Percentiles rank a stretch among this genome's conserved stretches.
Evolutionary conservation across 208 protist genomes (phyloP).

Genomic region (Lotmaria passim): DNA sequence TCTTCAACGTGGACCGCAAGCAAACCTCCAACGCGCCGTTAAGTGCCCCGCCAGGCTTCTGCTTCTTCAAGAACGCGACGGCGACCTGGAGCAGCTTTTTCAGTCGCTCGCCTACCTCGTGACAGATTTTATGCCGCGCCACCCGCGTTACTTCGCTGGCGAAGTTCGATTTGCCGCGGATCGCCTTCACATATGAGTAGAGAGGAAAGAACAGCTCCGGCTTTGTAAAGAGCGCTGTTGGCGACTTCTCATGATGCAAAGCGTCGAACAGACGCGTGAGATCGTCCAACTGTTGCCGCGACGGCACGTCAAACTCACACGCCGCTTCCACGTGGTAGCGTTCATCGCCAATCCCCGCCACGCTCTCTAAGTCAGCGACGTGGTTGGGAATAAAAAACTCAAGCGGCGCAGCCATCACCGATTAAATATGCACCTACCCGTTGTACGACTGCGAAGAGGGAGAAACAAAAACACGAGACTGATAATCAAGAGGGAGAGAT

Average conservation of each 20-base stretch:
- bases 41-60: slow-evolving; percentile 2
- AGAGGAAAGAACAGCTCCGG: slow-evolving; percentile 70
- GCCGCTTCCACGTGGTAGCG: slow-evolving; percentile 62
- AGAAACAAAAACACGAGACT: slow-evolving; percentile 5
- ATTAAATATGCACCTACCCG: neutral
- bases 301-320: slow-evolving; percentile 77
- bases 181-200: slow-evolving; percentile 78
- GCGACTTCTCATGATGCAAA: slow-evolving; percentile 81
- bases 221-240: slow-evolving; percentile 79
- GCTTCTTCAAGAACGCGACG: slow-evolving; percentile 66
- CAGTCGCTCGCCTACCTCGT: slow-evolving; percentile 82
- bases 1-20: slow-evolving; percentile 85
- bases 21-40: slow-evolving; percentile 61
- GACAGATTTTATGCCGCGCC: slow-evolving; percentile 88
- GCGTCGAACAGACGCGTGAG: slow-evolving; percentile 80
- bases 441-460: too few species aligned
- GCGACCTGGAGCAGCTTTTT: slow-evolving; percentile 86
- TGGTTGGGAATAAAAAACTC: slow-evolving; percentile 83
- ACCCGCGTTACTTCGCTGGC: slow-evolving; percentile 47
- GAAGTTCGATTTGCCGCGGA: slow-evolving; percentile 40
- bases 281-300: slow-evolving; percentile 80
- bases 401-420: slow-evolving; percentile 44
- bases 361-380: slow-evolving; percentile 68
- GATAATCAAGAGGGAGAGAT: too few species aligned
- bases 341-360: slow-evolving; percentile 34